Base-by-base conservation (phyloP, 768 basidiomycete species). In the Rhodotorula graminis region DNA sequence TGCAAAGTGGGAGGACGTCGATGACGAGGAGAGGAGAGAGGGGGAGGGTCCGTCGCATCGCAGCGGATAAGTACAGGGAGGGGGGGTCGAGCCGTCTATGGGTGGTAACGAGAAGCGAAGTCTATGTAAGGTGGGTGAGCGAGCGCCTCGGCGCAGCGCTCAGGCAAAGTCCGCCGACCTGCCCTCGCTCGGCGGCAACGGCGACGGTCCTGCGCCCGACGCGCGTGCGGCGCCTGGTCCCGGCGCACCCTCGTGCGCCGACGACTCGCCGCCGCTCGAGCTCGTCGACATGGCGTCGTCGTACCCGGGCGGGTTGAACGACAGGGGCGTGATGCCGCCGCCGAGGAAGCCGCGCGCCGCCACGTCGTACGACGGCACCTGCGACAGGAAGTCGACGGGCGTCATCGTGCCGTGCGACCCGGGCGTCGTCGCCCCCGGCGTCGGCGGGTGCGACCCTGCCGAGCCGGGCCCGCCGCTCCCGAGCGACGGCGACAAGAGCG, bases 331-430 rank as follows among this genome's bases (percentile, higher is more conserved):
- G n/a, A 94, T 88, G 11, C 93, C 93, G 9, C 85, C 86, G 14
- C 93, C 93, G 40, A 94, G 84, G 81, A 94, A 95, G 12, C 93
- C 93, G 23, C 89, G 84, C 72, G 89, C 87, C 6, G 94, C 92
- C 59, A 91, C 85, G 29, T 85, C 85, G 80, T 98, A 98, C 75
- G 90, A 87, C 2, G 95, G 95, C 27, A 96, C 84, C 65, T 90
- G 83, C 85, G 87, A 74, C 85, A 90, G 77, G 87, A 88, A 79
- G 46, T 81, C 79, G 63, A 78, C 70, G 4, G 64, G 49, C 50
- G 8, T 33, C 14, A 46, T 12, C 18, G 44, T 18, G 44, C 44
- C 44, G 14, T 12, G 12, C 44, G 44, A 46, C 3, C 29, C 57
- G 67, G 14, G 64, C 65, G 49, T 59, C n/a, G 65, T 66, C 55